Conservation (phyloP, 805 yeast genomes). For the Ogataea corticis region DNA sequence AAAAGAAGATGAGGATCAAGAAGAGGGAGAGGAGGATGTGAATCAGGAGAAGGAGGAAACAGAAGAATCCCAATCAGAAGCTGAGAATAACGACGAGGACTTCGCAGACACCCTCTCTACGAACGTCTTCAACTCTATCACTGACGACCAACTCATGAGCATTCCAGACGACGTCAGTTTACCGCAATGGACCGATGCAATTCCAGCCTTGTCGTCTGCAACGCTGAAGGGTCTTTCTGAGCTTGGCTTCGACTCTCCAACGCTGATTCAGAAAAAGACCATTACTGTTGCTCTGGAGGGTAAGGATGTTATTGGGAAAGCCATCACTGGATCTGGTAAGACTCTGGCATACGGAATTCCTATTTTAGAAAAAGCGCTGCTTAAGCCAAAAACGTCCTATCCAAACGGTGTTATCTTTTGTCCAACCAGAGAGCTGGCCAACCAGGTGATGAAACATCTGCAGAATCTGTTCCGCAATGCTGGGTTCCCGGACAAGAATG, state of each 20-base stretch:
- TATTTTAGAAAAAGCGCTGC: slow-evolving; percentile 65
- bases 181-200: slow-evolving; percentile 58
- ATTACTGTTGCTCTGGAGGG: slow-evolving; percentile 76
- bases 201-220: slow-evolving; percentile 49
- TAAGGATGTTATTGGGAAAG: slow-evolving; percentile 88
- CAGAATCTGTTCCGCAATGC: slow-evolving; percentile 52
- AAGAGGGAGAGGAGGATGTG: slow-evolving; percentile 10
- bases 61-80: not conserved
- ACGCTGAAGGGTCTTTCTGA: slow-evolving; percentile 61
- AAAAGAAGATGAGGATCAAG: slow-evolving; percentile 15
- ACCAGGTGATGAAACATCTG: slow-evolving; percentile 85
- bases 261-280: slow-evolving; percentile 76
- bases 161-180: slow-evolving; percentile 42
- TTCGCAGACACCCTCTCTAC: slow-evolving; percentile 11
- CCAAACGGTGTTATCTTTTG: slow-evolving; percentile 84
- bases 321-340: slow-evolving; percentile 97
- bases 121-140: slow-evolving; percentile 18
- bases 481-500: slow-evolving; percentile 41
- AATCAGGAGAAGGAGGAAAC: slow-evolving; percentile 9
- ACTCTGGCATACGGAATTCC: slow-evolving; percentile 96
- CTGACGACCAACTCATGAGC: slow-evolving; percentile 11
- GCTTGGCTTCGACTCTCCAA: slow-evolving; percentile 67
- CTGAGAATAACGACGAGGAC: slow-evolving; percentile 1
- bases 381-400: slow-evolving; percentile 28
- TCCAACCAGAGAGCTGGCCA: slow-evolving; percentile 96